Percentiles rank a stretch among this genome's conserved stretches.
Conservation (phyloP, 257 asterid genomes). For the Linderniella brevidens region DNA sequence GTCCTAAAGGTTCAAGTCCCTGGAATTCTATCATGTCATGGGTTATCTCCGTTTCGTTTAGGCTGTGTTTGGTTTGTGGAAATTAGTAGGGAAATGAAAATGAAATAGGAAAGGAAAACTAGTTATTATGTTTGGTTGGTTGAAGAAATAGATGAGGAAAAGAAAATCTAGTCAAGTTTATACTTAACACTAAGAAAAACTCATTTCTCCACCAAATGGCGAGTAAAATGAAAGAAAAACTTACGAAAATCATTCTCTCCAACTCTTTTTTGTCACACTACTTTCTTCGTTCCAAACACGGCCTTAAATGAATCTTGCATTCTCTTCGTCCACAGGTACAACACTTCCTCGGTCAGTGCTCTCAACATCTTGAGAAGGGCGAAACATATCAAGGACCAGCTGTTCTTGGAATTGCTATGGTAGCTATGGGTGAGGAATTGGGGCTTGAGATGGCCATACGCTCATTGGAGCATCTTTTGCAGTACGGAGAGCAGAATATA, state of each 20-base stretch:
- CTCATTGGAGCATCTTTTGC: constrained; percentile 85
- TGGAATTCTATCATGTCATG: not conserved
- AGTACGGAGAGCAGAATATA: constrained; percentile 85
- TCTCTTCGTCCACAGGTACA: constrained; percentile 49
- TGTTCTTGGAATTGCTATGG: constrained; percentile 97
- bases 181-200: too few species aligned
- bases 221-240: too few species aligned
- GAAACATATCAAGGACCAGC: constrained; percentile 87
- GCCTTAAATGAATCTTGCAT: too few species aligned
- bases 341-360: constrained; percentile 86
- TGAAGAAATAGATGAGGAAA: too few species aligned
- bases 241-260: too few species aligned
- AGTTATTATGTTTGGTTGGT: too few species aligned
- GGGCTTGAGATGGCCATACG: constrained; percentile 99
- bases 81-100: too few species aligned
- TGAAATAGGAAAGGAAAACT: too few species aligned
- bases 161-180: too few species aligned
- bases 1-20: constrained; percentile 59
- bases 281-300: too few species aligned
- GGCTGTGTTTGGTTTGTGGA: constrained; percentile 11
- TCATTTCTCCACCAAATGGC: too few species aligned
- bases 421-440: constrained; percentile 94
- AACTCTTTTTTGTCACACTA: too few species aligned
- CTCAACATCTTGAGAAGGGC: constrained; percentile 79
- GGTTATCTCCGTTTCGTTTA: not conserved